These are phyloP conservation scores for Fusarium nanum DNA, from an alignment of 2,329 filamentous ascomycete genomes.

Conservation along the genomic window DNA sequence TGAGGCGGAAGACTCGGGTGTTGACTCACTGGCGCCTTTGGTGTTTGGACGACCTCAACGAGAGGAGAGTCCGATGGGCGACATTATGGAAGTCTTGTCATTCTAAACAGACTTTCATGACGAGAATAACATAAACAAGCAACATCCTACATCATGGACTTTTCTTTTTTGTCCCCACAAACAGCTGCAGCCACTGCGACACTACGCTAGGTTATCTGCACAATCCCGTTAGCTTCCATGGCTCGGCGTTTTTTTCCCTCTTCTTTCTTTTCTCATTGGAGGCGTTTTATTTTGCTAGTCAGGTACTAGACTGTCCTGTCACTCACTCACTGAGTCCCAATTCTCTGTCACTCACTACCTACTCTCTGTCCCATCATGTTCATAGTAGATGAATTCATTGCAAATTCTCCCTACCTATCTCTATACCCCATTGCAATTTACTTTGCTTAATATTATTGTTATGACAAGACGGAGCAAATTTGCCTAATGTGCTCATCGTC, in stretches of 20 bases:
- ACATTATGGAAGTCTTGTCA: constrained; percentile 39
- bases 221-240: constrained; percentile 22
- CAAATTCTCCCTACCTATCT: background rate
- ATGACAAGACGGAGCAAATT: background rate
- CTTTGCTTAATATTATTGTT: background rate
- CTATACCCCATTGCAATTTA: background rate
- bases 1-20: constrained; percentile 30
- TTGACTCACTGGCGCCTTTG: constrained; percentile 32
- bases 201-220: constrained; percentile 13
- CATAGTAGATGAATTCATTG: background rate
- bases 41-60: constrained; percentile 38
- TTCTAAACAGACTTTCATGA: constrained; percentile 16
- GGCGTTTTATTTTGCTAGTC: constrained; percentile 29
- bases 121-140: background rate
- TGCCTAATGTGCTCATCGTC: background rate
- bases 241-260: constrained; percentile 20
- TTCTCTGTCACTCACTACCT: constrained; percentile 8
- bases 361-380: constrained; percentile 1
- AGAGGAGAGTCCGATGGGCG: constrained; percentile 33
- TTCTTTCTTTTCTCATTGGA: constrained; percentile 26
- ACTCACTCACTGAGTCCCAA: constrained; percentile 11
- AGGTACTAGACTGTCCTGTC: constrained; percentile 34
- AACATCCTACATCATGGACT: constrained; percentile 4
- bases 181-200: background rate
- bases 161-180: constrained; percentile 5